Percentiles rank a stretch among this genome's conserved stretches.
Conservation (phyloP, 2,329 filamentous ascomycete genomes). For the Bipolaris bicolor region DNA sequence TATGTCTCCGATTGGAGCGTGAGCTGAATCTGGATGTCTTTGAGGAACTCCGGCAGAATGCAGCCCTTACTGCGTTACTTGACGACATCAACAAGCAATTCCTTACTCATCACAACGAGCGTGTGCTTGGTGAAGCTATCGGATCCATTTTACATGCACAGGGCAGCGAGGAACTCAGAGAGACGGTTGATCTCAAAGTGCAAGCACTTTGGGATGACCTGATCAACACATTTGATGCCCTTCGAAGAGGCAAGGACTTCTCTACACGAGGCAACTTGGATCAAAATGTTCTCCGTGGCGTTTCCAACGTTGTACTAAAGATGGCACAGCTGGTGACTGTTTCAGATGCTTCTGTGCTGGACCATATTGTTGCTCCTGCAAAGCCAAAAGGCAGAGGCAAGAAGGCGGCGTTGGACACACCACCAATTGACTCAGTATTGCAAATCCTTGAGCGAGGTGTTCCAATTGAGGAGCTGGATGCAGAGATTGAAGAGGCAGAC, state of each 20-base stretch:
- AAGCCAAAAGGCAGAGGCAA: slow-evolving; percentile 42
- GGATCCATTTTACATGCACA: slow-evolving; percentile 83
- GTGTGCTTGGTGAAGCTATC: slow-evolving; percentile 83
- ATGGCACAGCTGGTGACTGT: slow-evolving; percentile 81
- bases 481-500: slow-evolving; percentile 76
- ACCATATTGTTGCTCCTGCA: slow-evolving; percentile 59
- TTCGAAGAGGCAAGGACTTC: slow-evolving; percentile 74
- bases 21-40: slow-evolving; percentile 87
- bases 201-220: slow-evolving; percentile 85
- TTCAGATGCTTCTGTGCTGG: slow-evolving; percentile 76
- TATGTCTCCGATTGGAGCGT: slow-evolving; percentile 84
- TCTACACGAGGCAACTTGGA: slow-evolving; percentile 72
- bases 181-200: slow-evolving; percentile 81
- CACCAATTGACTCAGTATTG: slow-evolving; percentile 72
- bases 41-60: slow-evolving; percentile 85
- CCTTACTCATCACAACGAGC: slow-evolving; percentile 84
- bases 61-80: slow-evolving; percentile 78
- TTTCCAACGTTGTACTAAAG: slow-evolving; percentile 77
- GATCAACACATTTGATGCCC: slow-evolving; percentile 72
- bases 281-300: slow-evolving; percentile 67
- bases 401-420: slow-evolving; percentile 39
- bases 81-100: slow-evolving; percentile 96
- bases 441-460: slow-evolving; percentile 76
- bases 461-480: slow-evolving; percentile 67
- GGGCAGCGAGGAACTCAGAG: slow-evolving; percentile 85